Evolutionary conservation across 2,329 filamentous ascomycete genomes (phyloP).

Genomic region (Ophiostoma australiae): DNA sequence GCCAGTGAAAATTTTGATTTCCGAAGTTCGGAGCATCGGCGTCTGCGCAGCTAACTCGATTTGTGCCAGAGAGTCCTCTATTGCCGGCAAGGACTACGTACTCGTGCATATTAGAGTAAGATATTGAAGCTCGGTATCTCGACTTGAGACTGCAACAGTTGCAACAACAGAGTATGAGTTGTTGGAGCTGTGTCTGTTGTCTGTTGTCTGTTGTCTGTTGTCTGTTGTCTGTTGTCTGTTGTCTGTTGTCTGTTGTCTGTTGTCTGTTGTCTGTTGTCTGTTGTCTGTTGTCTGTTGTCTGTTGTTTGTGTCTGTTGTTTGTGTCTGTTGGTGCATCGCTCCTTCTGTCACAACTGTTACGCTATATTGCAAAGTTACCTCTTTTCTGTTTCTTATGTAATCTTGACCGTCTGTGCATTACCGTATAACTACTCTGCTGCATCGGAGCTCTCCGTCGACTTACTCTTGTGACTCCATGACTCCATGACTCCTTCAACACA

Average conservation of each 20-base stretch:
- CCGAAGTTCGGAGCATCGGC: slow-evolving; percentile 21
- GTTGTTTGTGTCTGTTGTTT: too few relatives aligned
- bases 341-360: neutral
- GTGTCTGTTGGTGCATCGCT: too few relatives aligned
- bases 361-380: too few relatives aligned
- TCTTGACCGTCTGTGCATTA: neutral
- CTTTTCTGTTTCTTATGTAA: neutral
- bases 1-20: slow-evolving; percentile 13
- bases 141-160: too few relatives aligned
- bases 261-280: too few relatives aligned
- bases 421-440: neutral
- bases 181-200: too few relatives aligned
- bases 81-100: neutral
- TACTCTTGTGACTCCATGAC: neutral
- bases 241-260: too few relatives aligned
- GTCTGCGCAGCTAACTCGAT: slow-evolving; percentile 14
- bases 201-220: too few relatives aligned
- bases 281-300: too few relatives aligned
- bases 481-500: too few relatives aligned
- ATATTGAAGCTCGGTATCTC: neutral
- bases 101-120: neutral
- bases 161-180: too few relatives aligned
- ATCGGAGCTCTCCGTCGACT: neutral
- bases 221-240: too few relatives aligned
- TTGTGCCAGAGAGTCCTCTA: neutral